Evolutionary conservation across 768 basidiomycete genomes (phyloP), one percentile per base, ranked within the genome.

Genomic region (Xerocomellus amylosporus): DNA sequence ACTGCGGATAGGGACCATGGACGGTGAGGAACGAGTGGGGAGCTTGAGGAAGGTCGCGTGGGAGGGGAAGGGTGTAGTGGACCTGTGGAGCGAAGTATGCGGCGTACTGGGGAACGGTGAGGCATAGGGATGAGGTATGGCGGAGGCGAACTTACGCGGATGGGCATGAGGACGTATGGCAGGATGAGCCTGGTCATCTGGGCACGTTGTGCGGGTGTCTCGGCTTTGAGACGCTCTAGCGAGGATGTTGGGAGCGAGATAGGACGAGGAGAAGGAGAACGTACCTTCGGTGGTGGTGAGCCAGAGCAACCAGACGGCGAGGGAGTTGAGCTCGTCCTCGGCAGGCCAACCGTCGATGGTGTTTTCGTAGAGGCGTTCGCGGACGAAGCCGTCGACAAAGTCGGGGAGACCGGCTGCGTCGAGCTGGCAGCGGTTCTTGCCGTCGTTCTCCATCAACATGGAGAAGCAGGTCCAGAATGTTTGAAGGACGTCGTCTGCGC

Each of bases 381-480:
- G 74, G 34, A 84, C 65, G 52, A 77, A 82, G 2, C 51, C 19
- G 44, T 79, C 75, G 9, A 82, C 73, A 40, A 79, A 83, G 5
- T 55, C 56, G 36, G 75, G 74, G 4, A 84, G 72, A 4, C 78
- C 77, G 0, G 81, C 85, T 22, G 69, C 72, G 52, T 79, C 73
- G 45, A 88, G 79, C 68, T 84, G 84, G 4, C 60, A 70, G 34
- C 75, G 74, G 64, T 89, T 89, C 64, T 77, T 78, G 33, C 85
- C 85, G 67, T 88, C 86, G 69, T 86, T 82, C 57, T 88, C 87
- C 4, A 80, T 69, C 66, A 85, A 65, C 75, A 89, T 79, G 40
- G 85, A 61, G 48, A 78, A 81, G 6, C 75, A 75, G 0, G 68
- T 70, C 70, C 78, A 79, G 20, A 89, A 73, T 1, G 71, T 62